Evolutionary conservation across 805 yeast genomes (phyloP).

Genomic region (Saccharomycopsis selenospora): DNA sequence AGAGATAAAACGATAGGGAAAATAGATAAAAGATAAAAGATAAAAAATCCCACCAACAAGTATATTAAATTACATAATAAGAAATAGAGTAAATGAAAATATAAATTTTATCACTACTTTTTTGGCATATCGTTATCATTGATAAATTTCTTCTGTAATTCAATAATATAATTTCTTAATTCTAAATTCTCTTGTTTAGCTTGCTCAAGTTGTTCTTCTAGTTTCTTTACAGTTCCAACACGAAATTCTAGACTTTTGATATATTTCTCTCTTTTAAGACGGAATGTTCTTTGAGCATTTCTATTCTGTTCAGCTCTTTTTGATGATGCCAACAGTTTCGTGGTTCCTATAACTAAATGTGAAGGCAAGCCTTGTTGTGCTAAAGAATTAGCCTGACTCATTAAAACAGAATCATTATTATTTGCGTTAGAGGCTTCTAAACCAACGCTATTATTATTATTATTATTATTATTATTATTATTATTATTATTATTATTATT

Average conservation of each 20-base stretch:
- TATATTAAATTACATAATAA: no score
- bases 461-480: constrained; percentile 9
- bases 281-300: constrained; percentile 85
- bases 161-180: constrained; percentile 64
- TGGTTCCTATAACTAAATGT: constrained; percentile 6
- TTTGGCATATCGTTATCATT: no score
- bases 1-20: no score
- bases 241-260: constrained; percentile 72
- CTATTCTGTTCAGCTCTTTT: constrained; percentile 91
- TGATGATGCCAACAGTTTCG: constrained; percentile 46
- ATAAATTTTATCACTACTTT: no score
- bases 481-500: neutral
- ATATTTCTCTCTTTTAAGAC: constrained; percentile 75
- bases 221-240: constrained; percentile 53
- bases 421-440: no score
- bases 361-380: constrained; percentile 1
- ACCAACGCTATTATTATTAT: constrained; percentile 4
- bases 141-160: constrained; percentile 59
- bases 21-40: no score
- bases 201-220: constrained; percentile 59
- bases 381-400: neutral
- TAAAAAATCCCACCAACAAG: no score
- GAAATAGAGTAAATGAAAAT: no score
- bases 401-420: constrained; percentile 19
- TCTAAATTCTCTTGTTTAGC: constrained; percentile 63